phyloP scores from a whole-genome alignment of 2,329 filamentous ascomycete species.

The Fusarium udum region DNA sequence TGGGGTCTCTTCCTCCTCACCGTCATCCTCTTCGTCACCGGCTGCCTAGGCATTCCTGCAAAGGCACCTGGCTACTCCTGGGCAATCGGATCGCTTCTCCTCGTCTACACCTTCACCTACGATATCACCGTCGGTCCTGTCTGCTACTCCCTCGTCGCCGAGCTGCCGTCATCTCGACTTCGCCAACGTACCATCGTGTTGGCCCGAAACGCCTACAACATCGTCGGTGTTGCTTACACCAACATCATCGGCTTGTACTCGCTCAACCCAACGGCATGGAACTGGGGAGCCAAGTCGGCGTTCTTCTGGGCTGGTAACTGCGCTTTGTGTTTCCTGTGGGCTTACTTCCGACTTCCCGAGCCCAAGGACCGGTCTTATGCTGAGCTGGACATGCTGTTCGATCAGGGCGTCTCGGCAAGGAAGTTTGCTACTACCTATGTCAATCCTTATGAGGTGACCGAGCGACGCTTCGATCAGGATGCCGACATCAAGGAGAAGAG shows the following conservation, averaged over 20 bases:
- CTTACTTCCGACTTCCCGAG: not conserved
- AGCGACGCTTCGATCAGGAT: not conserved
- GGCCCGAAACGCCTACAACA: not conserved
- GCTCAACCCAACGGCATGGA: not conserved
- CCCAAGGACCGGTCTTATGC: not conserved
- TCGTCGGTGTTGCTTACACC: not conserved
- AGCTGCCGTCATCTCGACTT: not conserved
- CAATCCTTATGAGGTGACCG: not conserved
- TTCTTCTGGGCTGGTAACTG: not conserved
- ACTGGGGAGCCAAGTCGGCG: not conserved
- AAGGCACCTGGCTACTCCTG: not conserved
- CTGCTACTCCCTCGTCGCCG: not conserved
- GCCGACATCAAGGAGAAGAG: not conserved
- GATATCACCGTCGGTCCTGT: not conserved
- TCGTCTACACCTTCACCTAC: not conserved
- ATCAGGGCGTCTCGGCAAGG: not conserved
- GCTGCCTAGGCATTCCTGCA: not conserved
- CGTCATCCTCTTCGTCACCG: not conserved
- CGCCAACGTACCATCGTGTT: not conserved
- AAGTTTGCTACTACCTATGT: not conserved
- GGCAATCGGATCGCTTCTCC: not conserved
- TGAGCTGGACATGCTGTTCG: not conserved
- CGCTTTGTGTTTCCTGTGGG: not conserved
- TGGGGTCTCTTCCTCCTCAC: not conserved
- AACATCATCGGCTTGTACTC: not conserved